Percentiles rank a stretch among this genome's conserved stretches.
phyloP scores from a whole-genome alignment of 352 stramenopile species.

The Phytophthora citrophthora region DNA sequence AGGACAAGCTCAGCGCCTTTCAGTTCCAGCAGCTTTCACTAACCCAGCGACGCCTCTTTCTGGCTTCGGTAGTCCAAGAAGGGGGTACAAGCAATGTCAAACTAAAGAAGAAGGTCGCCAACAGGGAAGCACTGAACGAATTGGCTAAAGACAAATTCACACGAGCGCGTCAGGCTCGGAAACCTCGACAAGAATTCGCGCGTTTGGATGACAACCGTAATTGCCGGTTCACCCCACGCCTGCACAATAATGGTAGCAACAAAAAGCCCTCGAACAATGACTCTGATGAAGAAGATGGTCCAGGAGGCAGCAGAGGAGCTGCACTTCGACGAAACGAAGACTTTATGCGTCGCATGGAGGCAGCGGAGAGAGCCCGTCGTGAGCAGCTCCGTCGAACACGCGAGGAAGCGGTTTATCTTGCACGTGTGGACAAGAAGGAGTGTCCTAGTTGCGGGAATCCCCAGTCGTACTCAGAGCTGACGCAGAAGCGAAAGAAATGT shows the following conservation, averaged over 20 bases:
- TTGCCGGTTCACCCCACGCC: slow-evolving; percentile 60
- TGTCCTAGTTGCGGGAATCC: slow-evolving; percentile 73
- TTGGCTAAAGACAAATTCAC: slow-evolving; percentile 55
- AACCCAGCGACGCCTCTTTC: slow-evolving; percentile 66
- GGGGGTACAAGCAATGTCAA: not conserved
- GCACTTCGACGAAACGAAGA: slow-evolving; percentile 46
- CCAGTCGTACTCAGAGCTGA: slow-evolving; percentile 79
- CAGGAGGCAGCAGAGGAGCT: slow-evolving; percentile 25
- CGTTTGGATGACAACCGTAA: slow-evolving; percentile 63
- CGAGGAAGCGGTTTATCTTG: slow-evolving; percentile 61
- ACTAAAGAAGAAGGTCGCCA: slow-evolving; percentile 21
- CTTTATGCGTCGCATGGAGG: slow-evolving; percentile 79
- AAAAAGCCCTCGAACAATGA: slow-evolving; percentile 31
- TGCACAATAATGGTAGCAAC: slow-evolving; percentile 32
- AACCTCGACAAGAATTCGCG: slow-evolving; percentile 43
- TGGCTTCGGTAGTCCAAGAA: slow-evolving; percentile 53
- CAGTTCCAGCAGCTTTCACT: slow-evolving; percentile 66
- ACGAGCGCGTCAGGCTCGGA: slow-evolving; percentile 39
- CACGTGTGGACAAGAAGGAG: slow-evolving; percentile 79
- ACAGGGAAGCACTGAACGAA: slow-evolving; percentile 52
- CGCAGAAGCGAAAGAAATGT: slow-evolving; percentile 83
- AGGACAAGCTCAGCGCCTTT: slow-evolving; percentile 66
- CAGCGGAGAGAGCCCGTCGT: slow-evolving; percentile 59
- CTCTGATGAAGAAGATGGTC: slow-evolving; percentile 51
- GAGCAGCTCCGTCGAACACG: slow-evolving; percentile 69